phyloP scores from a whole-genome alignment of 108 stramenopile species.

The Nitzschia inconspicua region DNA sequence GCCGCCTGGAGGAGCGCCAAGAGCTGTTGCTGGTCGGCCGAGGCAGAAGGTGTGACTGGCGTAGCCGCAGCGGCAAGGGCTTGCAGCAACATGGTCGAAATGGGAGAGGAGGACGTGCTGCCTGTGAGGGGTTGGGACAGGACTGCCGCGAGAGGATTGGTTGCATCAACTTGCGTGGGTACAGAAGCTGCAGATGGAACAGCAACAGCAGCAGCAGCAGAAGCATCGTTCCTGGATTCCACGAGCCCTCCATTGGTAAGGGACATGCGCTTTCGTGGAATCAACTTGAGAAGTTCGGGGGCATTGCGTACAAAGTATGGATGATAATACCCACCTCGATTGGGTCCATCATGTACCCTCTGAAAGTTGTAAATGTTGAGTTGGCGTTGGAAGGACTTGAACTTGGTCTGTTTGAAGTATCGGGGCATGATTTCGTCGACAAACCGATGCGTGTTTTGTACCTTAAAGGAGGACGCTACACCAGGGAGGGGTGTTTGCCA shows the following conservation, averaged over 20 bases:
- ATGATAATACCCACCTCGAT: slow-evolving; percentile 40
- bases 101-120: too few relatives aligned
- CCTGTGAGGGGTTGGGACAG: too few relatives aligned
- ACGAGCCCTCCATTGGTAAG: too few relatives aligned
- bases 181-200: neutral
- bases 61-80: neutral
- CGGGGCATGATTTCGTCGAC: slow-evolving; percentile 62
- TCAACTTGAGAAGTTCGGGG: slow-evolving; percentile 13
- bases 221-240: slow-evolving; percentile 2
- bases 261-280: slow-evolving; percentile 13
- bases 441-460: slow-evolving; percentile 55
- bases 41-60: neutral
- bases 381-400: slow-evolving; percentile 41
- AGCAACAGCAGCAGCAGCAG: neutral
- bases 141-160: too few relatives aligned
- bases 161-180: neutral
- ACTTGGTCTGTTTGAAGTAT: slow-evolving; percentile 66
- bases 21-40: neutral
- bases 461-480: slow-evolving; percentile 53
- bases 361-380: slow-evolving; percentile 81
- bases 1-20: too few relatives aligned
- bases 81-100: neutral
- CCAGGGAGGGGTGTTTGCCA: slow-evolving; percentile 45
- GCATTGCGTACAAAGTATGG: slow-evolving; percentile 23
- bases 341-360: slow-evolving; percentile 41